A percentile compares a stretch with the other conserved stretches of the same genome.
phyloP scores from a whole-genome alignment of 2,329 filamentous ascomycete genomes.

The Ampelomyces quisqualis region DNA sequence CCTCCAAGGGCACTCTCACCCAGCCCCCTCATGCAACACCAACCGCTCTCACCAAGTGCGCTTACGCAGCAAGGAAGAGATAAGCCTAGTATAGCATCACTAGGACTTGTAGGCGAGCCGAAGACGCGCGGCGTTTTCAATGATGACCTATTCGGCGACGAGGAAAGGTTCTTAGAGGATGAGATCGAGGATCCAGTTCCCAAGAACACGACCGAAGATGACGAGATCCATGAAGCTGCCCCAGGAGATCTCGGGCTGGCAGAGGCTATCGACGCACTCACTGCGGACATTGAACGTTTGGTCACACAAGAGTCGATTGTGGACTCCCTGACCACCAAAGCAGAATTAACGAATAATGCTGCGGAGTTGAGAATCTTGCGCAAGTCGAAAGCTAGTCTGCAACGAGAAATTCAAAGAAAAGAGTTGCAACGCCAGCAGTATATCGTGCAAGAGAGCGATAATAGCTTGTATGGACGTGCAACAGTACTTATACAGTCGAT shows the following conservation, averaged over 20 bases:
- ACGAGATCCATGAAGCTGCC: conserved; percentile 89
- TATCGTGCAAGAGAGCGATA: conserved; percentile 95
- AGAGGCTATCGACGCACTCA: conserved; percentile 87
- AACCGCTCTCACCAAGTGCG: conserved; percentile 46
- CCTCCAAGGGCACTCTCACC: conserved; percentile 48
- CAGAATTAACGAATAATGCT: conserved; percentile 94
- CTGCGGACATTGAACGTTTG: conserved; percentile 85
- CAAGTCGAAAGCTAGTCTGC: conserved; percentile 91
- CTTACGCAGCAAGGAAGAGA: conserved; percentile 43
- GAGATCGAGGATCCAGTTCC: conserved; percentile 73
- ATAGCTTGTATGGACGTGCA: conserved; percentile 90
- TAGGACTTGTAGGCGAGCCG: conserved; percentile 85
- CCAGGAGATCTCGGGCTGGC: conserved; percentile 91
- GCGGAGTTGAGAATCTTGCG: conserved; percentile 87
- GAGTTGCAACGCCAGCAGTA: conserved; percentile 97
- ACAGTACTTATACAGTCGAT: conserved; percentile 88
- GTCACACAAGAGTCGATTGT: conserved; percentile 86
- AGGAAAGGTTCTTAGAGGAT: conserved; percentile 82
- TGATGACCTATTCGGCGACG: conserved; percentile 89
- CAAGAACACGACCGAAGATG: conserved; percentile 63
- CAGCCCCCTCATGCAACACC: conserved; percentile 31
- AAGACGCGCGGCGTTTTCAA: conserved; percentile 90
- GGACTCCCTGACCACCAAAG: conserved; percentile 87
- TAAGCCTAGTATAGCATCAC: conserved; percentile 84
- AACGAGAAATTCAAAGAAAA: conserved; percentile 88